Conservation (phyloP, 345 rosid genomes). For the Luvunga scandens region DNA sequence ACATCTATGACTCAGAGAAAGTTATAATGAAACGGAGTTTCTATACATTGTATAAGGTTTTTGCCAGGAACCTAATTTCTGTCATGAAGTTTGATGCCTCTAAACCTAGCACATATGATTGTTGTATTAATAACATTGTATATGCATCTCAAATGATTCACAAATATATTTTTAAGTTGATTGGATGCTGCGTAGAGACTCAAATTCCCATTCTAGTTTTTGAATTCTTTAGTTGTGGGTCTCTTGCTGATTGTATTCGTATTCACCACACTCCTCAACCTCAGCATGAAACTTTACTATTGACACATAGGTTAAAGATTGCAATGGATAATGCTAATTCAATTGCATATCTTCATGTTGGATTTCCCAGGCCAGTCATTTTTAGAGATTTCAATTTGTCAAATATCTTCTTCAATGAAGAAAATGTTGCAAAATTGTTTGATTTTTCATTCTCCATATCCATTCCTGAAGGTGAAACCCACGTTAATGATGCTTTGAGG, state of each 20-base stretch:
- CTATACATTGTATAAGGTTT: not conserved
- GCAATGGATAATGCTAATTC: slow-evolving; percentile 13
- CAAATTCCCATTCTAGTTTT: not conserved
- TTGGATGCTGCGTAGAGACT: not conserved
- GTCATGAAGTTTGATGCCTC: not conserved
- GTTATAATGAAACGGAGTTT: not conserved
- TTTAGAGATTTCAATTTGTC: not conserved
- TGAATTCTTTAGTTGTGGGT: not conserved
- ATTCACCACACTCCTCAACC: no score
- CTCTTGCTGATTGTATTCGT: not conserved
- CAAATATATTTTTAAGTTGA: not conserved
- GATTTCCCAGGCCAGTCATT: slow-evolving; percentile 16
- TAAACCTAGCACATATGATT: not conserved
- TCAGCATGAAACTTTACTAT: not conserved
- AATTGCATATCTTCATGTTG: slow-evolving; percentile 19
- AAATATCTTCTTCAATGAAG: not conserved
- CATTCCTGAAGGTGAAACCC: slow-evolving; percentile 19
- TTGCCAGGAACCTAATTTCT: not conserved
- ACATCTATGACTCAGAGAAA: not conserved
- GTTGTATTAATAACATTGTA: not conserved
- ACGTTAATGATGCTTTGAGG: no score
- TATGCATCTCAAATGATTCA: not conserved
- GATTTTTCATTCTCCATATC: not conserved
- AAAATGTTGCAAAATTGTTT: no score
- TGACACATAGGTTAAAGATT: not conserved